A percentile compares a stretch with the other conserved stretches of the same genome.
Conservation (phyloP, 176 grass and related monocot species). For the Metroxylon sagu region DNA sequence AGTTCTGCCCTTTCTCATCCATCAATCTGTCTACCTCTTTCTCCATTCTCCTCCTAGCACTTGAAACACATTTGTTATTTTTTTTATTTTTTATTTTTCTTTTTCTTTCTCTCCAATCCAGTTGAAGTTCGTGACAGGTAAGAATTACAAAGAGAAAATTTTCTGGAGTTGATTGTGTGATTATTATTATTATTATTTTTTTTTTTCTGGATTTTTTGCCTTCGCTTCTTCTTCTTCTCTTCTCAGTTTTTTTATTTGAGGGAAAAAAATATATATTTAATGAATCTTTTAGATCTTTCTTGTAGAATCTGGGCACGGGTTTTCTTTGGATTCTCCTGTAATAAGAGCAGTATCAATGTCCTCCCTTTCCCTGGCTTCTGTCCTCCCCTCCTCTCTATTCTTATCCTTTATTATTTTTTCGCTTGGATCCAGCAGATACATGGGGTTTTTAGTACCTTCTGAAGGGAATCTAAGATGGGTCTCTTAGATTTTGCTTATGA, state of each 20-base stretch:
- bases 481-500: no score
- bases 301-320: neutral
- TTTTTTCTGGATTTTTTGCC: neutral
- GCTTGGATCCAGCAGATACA: no score
- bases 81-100: neutral
- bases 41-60: neutral
- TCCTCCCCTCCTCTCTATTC: no score
- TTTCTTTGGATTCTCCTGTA: neutral
- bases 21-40: neutral
- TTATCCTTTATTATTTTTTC: no score
- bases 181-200: no score
- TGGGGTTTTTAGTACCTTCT: no score
- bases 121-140: neutral
- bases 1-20: neutral
- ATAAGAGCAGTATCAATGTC: no score
- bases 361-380: no score
- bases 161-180: neutral
- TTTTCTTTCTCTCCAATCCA: neutral
- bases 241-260: neutral
- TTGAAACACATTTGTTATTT: neutral
- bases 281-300: no score
- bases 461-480: no score
- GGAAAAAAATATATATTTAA: no score
- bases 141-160: neutral
- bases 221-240: no score